Base-by-base conservation (phyloP, 208 protist genomes). In the Leishmania major region DNA sequence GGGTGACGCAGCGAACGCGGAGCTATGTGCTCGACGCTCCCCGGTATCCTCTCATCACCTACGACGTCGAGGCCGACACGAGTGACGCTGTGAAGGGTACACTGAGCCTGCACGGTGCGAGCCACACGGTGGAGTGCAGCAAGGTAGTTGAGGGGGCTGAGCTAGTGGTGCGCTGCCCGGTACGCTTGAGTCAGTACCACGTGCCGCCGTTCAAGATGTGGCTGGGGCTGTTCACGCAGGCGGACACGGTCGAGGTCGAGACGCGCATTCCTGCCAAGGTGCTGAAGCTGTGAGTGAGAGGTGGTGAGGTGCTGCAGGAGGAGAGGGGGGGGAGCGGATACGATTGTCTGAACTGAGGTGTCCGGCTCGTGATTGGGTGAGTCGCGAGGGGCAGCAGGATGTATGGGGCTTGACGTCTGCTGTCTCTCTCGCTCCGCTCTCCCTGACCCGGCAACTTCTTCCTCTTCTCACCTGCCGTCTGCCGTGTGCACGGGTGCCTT, bases 81-180 rank as follows among this genome's bases (percentile, higher is more conserved):
- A 75, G 37, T 72, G 87, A 70, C 17, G 74, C 64, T 22, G 77
- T 98, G 53, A 55, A 60, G 25, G 95, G 95, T 35, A 85, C 77
- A 31, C 88, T 98, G 53, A 75, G 82, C 45, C 79, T 98, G 67
- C 91, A 83, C 70, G 95, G 95, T 0, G 89, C 89, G 73, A 89
- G 78, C 35, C 88, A 92, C 66, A 4, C 75, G 37, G 84, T 98
- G 49, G 72, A 71, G 47, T 98, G 95, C 80, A 83, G 60, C 28
- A 96, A 96, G 80, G 64, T 71, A 62, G 71, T 95, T 71, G 92
- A 95, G 60, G 92, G 88, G n/a, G 83, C 88, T 49, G 92, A 96
- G 81, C 82, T 98, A 67, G 83, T 96, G 10, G 92, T 98, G 76
- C 90, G 87, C 53, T 98, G 95, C 81, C 93, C 93, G 4, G 85